A percentile compares a stretch with the other conserved stretches of the same genome.
phyloP scores from a whole-genome alignment of 345 rosid genomes.

The Eucalyptus regnans region DNA sequence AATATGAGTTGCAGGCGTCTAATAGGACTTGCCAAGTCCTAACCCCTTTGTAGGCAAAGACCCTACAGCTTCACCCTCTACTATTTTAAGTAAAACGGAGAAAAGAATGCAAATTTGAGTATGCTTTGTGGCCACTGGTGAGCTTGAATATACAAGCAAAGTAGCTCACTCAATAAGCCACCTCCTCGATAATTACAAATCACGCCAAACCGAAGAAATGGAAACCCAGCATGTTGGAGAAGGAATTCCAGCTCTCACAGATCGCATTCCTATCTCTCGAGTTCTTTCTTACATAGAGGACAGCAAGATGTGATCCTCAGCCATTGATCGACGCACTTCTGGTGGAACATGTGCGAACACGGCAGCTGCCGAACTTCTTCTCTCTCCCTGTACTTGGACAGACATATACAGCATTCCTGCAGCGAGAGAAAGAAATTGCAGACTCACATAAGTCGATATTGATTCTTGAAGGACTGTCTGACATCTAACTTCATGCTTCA shows the following conservation, averaged over 20 bases:
- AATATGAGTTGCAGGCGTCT: neutral
- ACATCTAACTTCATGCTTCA: neutral
- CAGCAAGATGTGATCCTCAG: conserved; percentile 89
- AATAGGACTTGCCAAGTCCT: neutral
- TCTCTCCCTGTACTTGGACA: conserved; percentile 71
- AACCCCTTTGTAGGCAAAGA: neutral
- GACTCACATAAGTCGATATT: neutral
- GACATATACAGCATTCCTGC: conserved; percentile 94
- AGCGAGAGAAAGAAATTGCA: neutral
- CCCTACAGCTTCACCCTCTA: neutral
- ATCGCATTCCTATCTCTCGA: conserved; percentile 32
- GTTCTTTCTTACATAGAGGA: conserved; percentile 90
- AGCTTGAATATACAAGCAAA: conserved; percentile 7
- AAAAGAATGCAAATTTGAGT: neutral
- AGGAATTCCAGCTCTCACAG: neutral
- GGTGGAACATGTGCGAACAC: conserved; percentile 87
- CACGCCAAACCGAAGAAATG: neutral
- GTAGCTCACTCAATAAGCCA: conserved; percentile 35
- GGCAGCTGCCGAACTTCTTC: conserved; percentile 87
- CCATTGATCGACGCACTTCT: conserved; percentile 96
- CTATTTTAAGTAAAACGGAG: neutral
- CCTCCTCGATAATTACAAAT: neutral
- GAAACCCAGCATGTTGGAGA: neutral
- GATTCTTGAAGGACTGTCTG: neutral
- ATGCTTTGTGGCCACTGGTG: neutral